Percentiles rank a stretch among this genome's conserved stretches.
Evolutionary conservation across 202 grass and related monocot species (phyloP).

Genomic region (Eragrostis tef): DNA sequence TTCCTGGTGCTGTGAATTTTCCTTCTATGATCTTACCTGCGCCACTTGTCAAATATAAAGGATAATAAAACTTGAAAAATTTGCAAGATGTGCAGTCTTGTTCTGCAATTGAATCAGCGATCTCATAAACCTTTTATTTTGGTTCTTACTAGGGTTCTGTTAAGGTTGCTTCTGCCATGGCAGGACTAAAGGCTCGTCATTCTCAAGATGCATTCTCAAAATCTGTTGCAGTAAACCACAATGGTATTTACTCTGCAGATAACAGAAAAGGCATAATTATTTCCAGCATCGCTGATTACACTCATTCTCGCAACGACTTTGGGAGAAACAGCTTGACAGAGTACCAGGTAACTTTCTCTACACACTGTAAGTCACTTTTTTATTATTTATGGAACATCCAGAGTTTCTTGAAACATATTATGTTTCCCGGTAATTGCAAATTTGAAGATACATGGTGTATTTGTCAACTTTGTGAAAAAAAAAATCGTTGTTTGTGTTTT

Average conservation of each 20-base stretch:
- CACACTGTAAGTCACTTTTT: constrained; percentile 5
- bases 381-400: constrained; percentile 1
- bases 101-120: constrained; percentile 29
- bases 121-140: constrained; percentile 36
- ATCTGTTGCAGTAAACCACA: constrained; percentile 40
- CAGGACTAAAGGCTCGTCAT: constrained; percentile 41
- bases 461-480: constrained; percentile 28
- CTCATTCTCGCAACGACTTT: constrained; percentile 16
- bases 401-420: constrained; percentile 6
- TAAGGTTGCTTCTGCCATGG: constrained; percentile 40
- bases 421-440: background rate
- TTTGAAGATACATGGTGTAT: background rate
- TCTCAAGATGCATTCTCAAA: constrained; percentile 47
- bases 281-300: constrained; percentile 32
- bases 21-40: background rate
- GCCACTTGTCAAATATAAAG: constrained; percentile 9
- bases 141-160: constrained; percentile 48
- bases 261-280: constrained; percentile 39
- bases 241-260: constrained; percentile 36
- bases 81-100: constrained; percentile 2
- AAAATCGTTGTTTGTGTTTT: background rate
- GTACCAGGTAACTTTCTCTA: constrained; percentile 50
- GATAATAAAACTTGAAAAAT: background rate
- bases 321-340: constrained; percentile 31
- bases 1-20: constrained; percentile 22